Percentiles rank a stretch among this genome's conserved stretches.
Conservation (phyloP, 192 early-diverging fungal genomes). For the Chytriomyces confervae region DNA sequence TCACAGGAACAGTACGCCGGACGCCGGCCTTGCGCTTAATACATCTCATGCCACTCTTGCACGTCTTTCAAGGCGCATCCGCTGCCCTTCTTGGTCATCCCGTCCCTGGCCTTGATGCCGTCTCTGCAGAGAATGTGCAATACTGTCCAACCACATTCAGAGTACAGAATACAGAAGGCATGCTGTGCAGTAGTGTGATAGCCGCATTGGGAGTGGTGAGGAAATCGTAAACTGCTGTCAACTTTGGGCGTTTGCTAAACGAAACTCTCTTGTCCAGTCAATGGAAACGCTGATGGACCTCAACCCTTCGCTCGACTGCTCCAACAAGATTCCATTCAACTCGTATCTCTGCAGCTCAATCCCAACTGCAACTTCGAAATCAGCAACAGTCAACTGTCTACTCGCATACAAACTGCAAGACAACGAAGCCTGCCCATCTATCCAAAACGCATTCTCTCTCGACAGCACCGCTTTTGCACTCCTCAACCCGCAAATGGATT, state of each 20-base stretch:
- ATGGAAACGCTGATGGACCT: background rate
- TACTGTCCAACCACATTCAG: background rate
- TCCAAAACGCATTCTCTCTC: slow-evolving; percentile 8
- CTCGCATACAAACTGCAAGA: background rate
- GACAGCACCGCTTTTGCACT: slow-evolving; percentile 1
- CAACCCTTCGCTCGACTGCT: slow-evolving; percentile 17
- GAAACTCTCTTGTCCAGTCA: background rate
- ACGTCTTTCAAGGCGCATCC: background rate
- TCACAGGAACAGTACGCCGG: background rate
- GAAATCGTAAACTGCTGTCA: background rate
- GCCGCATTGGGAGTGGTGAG: slow-evolving; percentile 26
- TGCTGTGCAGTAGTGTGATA: background rate
- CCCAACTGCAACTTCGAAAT: background rate
- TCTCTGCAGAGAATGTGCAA: background rate
- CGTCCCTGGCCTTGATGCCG: too few species aligned
- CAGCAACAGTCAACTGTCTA: background rate
- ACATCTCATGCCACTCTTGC: background rate
- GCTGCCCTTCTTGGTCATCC: too few species aligned
- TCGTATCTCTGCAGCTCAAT: background rate
- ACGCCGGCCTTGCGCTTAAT: background rate
- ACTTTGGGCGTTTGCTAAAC: background rate
- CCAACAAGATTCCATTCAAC: background rate
- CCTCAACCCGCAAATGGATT: slow-evolving; percentile 4
- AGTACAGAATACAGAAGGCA: background rate
- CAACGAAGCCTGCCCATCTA: slow-evolving; percentile 10